phyloP scores from a whole-genome alignment of 441 rosid species.

The Melastoma candidum region DNA sequence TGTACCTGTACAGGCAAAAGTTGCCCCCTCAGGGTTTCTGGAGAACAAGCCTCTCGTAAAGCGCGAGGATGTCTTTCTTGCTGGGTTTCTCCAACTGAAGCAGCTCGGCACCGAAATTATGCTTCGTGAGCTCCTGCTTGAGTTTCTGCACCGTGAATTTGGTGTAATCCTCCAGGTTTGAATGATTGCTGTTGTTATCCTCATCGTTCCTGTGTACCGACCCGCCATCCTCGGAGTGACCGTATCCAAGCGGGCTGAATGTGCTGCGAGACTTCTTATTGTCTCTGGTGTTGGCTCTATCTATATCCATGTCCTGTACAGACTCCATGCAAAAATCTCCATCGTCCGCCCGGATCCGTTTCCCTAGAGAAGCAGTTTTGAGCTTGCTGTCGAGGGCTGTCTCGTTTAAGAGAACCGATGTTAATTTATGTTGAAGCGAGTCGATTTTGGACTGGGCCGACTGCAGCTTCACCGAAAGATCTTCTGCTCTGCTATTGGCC shows the following conservation, averaged over 20 bases:
- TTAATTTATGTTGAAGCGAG: slow-evolving; percentile 70
- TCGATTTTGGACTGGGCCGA: slow-evolving; percentile 78
- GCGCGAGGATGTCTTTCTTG: slow-evolving; percentile 79
- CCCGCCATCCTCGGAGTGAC: slow-evolving; percentile 62
- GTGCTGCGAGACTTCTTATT: slow-evolving; percentile 67
- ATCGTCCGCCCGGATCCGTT: slow-evolving; percentile 58
- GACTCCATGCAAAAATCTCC: slow-evolving; percentile 61
- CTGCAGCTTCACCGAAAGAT: slow-evolving; percentile 74
- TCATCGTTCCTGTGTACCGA: slow-evolving; percentile 58
- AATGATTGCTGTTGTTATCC: slow-evolving; percentile 50
- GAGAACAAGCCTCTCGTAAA: slow-evolving; percentile 68
- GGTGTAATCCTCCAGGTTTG: slow-evolving; percentile 57
- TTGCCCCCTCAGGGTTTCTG: slow-evolving; percentile 21
- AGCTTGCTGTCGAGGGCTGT: slow-evolving; percentile 78
- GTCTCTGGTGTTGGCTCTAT: slow-evolving; percentile 30
- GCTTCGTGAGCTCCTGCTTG: slow-evolving; percentile 82
- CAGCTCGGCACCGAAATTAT: slow-evolving; percentile 70
- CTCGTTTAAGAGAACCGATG: slow-evolving; percentile 75
- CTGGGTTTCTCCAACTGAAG: slow-evolving; percentile 66
- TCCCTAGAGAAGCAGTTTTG: slow-evolving; percentile 65
- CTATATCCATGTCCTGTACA: slow-evolving; percentile 45
- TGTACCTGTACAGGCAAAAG: too few relatives aligned
- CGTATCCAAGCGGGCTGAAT: slow-evolving; percentile 38
- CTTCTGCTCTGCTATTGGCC: slow-evolving; percentile 70
- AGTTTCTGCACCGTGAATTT: slow-evolving; percentile 75